phyloP scores from a whole-genome alignment of 129 eudicot genomes.

The Pulicaria dysenterica region DNA sequence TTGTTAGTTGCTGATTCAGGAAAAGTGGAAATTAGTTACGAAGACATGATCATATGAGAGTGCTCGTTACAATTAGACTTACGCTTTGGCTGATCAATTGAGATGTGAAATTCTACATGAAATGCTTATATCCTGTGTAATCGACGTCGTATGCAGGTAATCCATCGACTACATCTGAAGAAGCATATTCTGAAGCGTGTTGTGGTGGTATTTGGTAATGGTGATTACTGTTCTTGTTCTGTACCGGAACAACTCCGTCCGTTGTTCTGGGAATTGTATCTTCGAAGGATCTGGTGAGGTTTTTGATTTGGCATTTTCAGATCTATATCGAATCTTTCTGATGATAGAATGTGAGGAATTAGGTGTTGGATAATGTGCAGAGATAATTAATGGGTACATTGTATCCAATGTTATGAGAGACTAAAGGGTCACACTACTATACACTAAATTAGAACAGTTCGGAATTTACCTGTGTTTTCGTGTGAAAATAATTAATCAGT shows the following conservation, averaged over 20 bases:
- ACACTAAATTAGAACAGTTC: too few species aligned
- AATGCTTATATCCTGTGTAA: constrained; percentile 65
- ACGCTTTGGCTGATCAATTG: constrained; percentile 94
- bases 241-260: constrained; percentile 89
- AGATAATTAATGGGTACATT: too few species aligned
- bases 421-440: too few species aligned
- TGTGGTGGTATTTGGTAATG: constrained; percentile 36
- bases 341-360: too few species aligned
- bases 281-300: constrained; percentile 27
- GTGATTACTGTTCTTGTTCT: constrained; percentile 26
- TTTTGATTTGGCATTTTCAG: constrained; percentile 51
- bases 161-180: constrained; percentile 56
- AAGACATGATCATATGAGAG: too few species aligned
- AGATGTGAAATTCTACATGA: constrained; percentile 64
- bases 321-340: constrained; percentile 65
- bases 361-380: too few species aligned
- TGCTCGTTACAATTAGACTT: constrained; percentile 25
- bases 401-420: too few species aligned
- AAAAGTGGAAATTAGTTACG: neutral
- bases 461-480: too few species aligned
- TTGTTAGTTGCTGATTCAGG: neutral
- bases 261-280: constrained; percentile 35
- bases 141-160: constrained; percentile 67
- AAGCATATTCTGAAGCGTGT: constrained; percentile 13
- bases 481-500: too few species aligned